Base-by-base conservation (phyloP, 192 early-diverging fungal genomes). In the Dimargaris cristalligena region DNA sequence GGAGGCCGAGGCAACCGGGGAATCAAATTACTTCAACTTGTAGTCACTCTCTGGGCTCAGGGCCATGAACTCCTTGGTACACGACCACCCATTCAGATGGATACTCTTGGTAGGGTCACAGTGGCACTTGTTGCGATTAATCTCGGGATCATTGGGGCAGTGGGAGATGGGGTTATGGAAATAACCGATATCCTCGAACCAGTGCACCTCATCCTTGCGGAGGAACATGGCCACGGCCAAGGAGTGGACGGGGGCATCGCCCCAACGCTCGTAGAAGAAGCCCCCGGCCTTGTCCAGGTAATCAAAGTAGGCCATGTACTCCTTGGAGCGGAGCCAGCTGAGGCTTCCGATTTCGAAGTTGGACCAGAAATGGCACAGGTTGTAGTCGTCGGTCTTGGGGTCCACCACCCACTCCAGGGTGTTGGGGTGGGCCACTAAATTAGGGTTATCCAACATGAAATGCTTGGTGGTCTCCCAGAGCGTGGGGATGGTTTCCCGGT, bases 301-400 rank as follows among this genome's bases (percentile, higher is more conserved):
- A n/a, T 78, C 65, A 52, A 90, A 91, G 34, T 74, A 84, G 31
- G 72, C 74, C 18, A 74, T 60, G 56, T 88, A 92, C 23, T 72
- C 80, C 32, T 72, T 68, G 28, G 75, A 76, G 56, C 84, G 65
- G 74, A 81, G 85, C 49, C 87, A 69, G 30, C 72, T 67, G 26
- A 87, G 63, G 49, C 69, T 61, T 0, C 65, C 72, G 44, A 90
- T 84, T 71, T 92, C 88, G 67, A 92, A 90, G 65, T 91, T 92
- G 52, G 82, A 80, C 90, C 90, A 90, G 60, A 90, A 91, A 66
- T 92, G 86, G 63, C 88, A 89, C 47, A 68, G 68, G 61, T 89
- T 89, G 64, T 87, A 89, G 2, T 73, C 80, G 49, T 67, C 30
- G 14, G 70, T 74, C 25, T 71, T 63, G 48, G 81, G 75, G 30